Evolutionary conservation across 2,329 filamentous ascomycete species (phyloP), one percentile per base, ranked within the genome.

Genomic region (Plectosphaerella sp.): DNA sequence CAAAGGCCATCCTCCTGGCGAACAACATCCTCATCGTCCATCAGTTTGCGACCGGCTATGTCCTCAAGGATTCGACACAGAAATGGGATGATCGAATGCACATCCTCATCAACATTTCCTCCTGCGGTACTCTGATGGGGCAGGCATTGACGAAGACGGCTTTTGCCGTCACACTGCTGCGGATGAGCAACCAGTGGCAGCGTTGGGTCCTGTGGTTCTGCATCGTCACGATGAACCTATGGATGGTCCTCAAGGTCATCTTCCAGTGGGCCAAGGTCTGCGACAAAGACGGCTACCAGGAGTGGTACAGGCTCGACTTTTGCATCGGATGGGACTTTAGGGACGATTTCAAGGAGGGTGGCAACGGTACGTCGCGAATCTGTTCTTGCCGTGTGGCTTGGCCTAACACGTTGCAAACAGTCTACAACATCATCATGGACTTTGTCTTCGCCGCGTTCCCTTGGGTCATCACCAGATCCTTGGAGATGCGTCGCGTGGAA

Each of bases 371-470:
- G 74, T 58, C 48, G 51, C 5, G 58, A 22, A 22, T 22, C n/a
- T 9, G 16, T 41, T 41, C 14, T 9, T 5, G 16, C 5, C 15
- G 14, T 41, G 15, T 41, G 16, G 15, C 16, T n/a, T 41, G 28
- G 28, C 8, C 16, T 41, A 14, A 41, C 37, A n/a, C 14, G 37
- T 22, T n/a, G 37, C 37, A 11, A 6, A 1, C 54, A 78, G 75
- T 76, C 5, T 78, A 77, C 61, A 79, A 79, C 59, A 74, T 79
- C 51, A 65, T 79, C 25, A 79, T 78, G 73, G 77, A 80, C 53
- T 77, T 80, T 41, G 57, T 76, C 0, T 73, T 80, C 57, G 75
- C 77, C 0, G 51, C 64, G 9, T 75, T 79, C 49, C 77, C 77
- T 3, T 79, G 76, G 75, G 57, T 76, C 20, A 71, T 80, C 18